Conservation (phyloP, 176 grass and related monocot species). For the Aechmea fasciata region DNA sequence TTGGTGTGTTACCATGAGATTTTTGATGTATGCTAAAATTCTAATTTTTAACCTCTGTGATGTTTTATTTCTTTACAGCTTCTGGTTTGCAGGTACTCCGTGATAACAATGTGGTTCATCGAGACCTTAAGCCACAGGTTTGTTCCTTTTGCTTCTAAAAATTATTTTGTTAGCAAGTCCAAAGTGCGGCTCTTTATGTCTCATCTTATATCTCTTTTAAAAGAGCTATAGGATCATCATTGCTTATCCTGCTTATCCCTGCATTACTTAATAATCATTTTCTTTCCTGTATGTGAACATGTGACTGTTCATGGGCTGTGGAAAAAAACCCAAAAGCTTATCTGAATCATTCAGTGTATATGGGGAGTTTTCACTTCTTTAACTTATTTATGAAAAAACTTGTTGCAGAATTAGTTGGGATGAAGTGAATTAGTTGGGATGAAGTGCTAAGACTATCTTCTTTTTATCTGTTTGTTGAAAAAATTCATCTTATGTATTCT, state of each 20-base stretch:
- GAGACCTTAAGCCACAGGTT: slow-evolving; percentile 97
- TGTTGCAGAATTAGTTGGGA: too few species aligned
- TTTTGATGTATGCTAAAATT: background rate
- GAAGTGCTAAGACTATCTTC: too few species aligned
- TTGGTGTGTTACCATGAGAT: background rate
- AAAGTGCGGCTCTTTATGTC: background rate
- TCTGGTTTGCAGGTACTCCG: slow-evolving; percentile 82
- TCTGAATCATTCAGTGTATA: too few species aligned
- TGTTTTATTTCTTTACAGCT: slow-evolving; percentile 44
- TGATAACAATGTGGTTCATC: slow-evolving; percentile 81
- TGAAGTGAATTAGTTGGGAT: too few species aligned
- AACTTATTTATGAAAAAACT: too few species aligned
- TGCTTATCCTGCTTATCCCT: background rate
- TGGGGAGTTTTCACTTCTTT: too few species aligned
- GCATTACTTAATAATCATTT: background rate
- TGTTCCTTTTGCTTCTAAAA: slow-evolving; percentile 14
- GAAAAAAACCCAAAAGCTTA: too few species aligned
- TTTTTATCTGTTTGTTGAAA: background rate
- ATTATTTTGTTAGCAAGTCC: background rate
- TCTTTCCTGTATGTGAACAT: background rate
- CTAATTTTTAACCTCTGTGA: background rate
- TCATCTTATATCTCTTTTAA: background rate
- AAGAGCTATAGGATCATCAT: background rate
- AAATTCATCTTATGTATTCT: background rate
- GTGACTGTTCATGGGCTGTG: too few species aligned